These are phyloP conservation scores for Mucor saturninus DNA, from an alignment of 371 early-diverging fungal species.

Conservation along the genomic window DNA sequence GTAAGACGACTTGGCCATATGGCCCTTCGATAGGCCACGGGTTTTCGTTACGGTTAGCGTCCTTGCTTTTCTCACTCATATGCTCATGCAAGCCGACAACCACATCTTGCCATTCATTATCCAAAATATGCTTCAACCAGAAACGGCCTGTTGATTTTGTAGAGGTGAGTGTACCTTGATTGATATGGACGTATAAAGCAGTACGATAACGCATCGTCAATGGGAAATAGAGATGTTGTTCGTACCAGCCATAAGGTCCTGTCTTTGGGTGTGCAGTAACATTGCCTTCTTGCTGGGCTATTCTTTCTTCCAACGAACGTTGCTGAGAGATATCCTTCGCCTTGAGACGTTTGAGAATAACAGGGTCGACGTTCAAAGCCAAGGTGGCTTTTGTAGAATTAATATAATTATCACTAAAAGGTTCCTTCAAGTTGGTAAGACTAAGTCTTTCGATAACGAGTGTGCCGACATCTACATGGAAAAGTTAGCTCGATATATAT, in stretches of 20 bases:
- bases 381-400: conserved; percentile 32
- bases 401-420: conserved; percentile 16
- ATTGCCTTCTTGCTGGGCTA: neutral
- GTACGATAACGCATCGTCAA: conserved; percentile 47
- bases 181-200: conserved; percentile 44
- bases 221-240: conserved; percentile 40
- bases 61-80: conserved; percentile 32
- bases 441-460: conserved; percentile 37
- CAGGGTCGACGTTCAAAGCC: conserved; percentile 42
- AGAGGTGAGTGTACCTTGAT: conserved; percentile 27
- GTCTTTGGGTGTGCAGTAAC: neutral
- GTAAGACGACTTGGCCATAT: conserved; percentile 29
- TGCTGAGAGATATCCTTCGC: conserved; percentile 19
- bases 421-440: conserved; percentile 25
- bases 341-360: conserved; percentile 34
- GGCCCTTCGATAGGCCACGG: conserved; percentile 33
- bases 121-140: conserved; percentile 40
- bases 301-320: neutral
- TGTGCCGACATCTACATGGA: conserved; percentile 40
- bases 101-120: conserved; percentile 42
- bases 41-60: conserved; percentile 45
- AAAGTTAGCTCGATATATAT: neutral
- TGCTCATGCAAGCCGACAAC: conserved; percentile 28
- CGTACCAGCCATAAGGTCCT: conserved; percentile 28
- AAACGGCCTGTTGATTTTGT: conserved; percentile 41